phyloP scores from a whole-genome alignment of 176 grass and related monocot genomes.

The Rhipidocladum racemiflorum region DNA sequence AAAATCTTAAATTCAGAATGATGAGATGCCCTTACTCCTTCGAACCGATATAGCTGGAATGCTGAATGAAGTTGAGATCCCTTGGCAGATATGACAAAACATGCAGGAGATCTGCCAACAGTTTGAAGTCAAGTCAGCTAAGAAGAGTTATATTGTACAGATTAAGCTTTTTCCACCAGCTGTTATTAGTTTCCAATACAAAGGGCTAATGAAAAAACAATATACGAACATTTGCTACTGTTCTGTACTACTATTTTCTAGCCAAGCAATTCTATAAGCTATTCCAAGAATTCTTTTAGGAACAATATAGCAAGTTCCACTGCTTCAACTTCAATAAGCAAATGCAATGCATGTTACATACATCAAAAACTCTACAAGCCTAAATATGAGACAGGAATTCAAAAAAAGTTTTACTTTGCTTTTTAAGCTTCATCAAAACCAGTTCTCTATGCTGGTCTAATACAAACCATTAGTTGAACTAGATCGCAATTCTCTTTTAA shows the following conservation, averaged over 20 bases:
- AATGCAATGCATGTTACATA: background rate
- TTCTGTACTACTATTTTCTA: background rate
- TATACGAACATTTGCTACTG: background rate
- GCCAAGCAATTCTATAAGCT: background rate
- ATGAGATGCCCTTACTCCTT: slow-evolving; percentile 67
- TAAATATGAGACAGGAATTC: background rate
- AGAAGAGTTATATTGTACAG: background rate
- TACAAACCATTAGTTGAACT: background rate
- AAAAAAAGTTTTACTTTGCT: background rate
- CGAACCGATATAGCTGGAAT: slow-evolving; percentile 88
- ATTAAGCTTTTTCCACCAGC: background rate
- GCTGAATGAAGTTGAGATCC: slow-evolving; percentile 96
- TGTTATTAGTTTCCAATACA: background rate
- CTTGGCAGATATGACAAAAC: slow-evolving; percentile 86
- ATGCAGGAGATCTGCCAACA: slow-evolving; percentile 83
- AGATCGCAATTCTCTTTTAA: background rate
- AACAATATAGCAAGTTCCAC: background rate
- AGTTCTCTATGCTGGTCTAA: background rate
- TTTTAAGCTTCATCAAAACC: background rate
- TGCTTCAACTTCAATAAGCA: background rate
- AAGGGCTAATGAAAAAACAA: background rate
- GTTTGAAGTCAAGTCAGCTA: slow-evolving; percentile 6
- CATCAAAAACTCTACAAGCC: background rate
- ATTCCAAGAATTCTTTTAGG: background rate
- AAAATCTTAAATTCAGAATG: background rate